A percentile compares a stretch with the other conserved stretches of the same genome.
Conservation (phyloP, 2,329 filamentous ascomycete genomes). For the Neurospora crassa region DNA sequence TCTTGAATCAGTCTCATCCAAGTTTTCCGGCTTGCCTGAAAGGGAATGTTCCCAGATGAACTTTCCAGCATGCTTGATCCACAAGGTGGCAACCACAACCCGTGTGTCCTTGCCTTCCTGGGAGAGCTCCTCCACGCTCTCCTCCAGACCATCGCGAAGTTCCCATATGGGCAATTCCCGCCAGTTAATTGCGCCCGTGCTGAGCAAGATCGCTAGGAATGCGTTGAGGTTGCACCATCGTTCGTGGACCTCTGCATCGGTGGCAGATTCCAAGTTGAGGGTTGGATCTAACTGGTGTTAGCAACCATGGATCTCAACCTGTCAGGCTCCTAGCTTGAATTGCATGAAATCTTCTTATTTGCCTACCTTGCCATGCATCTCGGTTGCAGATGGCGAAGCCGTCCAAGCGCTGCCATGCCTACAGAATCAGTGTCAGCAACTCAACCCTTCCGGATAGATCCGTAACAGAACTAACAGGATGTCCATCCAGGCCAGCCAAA, state of each 20-base stretch:
- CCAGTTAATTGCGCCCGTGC: not conserved
- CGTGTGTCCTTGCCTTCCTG: not conserved
- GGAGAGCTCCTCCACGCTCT: not conserved
- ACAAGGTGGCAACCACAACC: not conserved
- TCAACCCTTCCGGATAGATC: not conserved
- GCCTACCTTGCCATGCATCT: not conserved
- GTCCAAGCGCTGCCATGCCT: not conserved
- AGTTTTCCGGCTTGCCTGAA: not conserved
- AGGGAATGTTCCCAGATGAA: not conserved
- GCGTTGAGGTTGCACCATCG: not conserved
- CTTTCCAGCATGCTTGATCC: not conserved
- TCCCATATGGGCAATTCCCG: not conserved
- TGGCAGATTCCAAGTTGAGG: not conserved
- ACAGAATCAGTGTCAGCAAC: not conserved
- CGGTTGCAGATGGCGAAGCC: not conserved
- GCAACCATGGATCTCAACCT: not conserved
- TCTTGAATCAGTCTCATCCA: not conserved
- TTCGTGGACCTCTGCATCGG: not conserved
- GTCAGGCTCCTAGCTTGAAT: not conserved
- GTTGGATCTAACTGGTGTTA: not conserved
- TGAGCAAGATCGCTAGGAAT: not conserved
- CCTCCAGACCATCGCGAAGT: not conserved
- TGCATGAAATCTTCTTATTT: not conserved
- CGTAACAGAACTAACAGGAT: not conserved
- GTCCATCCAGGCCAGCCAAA: not conserved